Evolutionary conservation across 2,329 filamentous ascomycete species (phyloP), one percentile per base, ranked within the genome.

Genomic region (Cladosporium sphaerospermum): DNA sequence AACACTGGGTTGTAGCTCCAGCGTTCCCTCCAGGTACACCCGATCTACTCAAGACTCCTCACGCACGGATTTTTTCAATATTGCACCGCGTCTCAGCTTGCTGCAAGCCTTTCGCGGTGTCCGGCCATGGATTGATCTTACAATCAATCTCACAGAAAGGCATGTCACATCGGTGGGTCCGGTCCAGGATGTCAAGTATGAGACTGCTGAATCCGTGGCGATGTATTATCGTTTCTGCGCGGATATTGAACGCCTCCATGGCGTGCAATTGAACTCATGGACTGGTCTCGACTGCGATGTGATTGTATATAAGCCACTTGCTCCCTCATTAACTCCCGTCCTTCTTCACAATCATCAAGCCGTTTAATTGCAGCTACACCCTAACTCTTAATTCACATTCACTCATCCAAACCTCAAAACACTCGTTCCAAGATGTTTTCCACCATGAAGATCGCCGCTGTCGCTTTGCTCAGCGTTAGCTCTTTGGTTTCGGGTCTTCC

Each of bases 361-460:
- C 36, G n/a, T 39, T 16, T 14, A 28, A 28, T 28, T 28, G 23
- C 23, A 28, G 23, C 23, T 28, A 14, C 36, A n/a, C 8, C 8
- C 16, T 14, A 39, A 7, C 3, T 5, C 16, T 14, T 14, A 36
- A 39, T 14, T 39, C 36, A 39, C 36, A 3, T 39, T 39, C 36
- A 11, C 16, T 39, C 36, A 39, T 11, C 16, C 3, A 14, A 11
- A n/a, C 11, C 14, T 4, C 11, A 18, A 41, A 4, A 41, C 36
- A 33, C n/a, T 49, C 46, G 36, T 49, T 49, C 23, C 19, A 43
- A 51, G 3, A 51, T 51, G 48, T 51, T 51, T 33, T 19, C 40
- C 40, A 44, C 31, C 48, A 51, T 51, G 31, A 51, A 51, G 32
- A 28, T 51, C 16, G 48, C 48, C 4, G 32, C 48, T 13, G 28